Base-by-base conservation (phyloP, 257 asterid species). In the Nicotiana undulata region DNA sequence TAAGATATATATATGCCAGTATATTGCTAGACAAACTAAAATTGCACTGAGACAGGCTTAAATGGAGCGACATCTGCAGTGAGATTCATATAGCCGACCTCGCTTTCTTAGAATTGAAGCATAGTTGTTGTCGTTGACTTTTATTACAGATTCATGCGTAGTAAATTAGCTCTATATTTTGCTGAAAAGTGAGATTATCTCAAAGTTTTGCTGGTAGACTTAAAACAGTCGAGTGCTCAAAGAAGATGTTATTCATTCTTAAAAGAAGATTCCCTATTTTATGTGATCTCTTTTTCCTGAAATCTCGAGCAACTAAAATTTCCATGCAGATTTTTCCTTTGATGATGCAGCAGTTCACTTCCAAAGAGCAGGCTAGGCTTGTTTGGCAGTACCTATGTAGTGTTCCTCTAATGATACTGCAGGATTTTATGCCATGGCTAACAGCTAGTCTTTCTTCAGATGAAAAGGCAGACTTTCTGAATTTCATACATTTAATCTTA, bases 341-440 rank as follows among this genome's bases (percentile, higher is more conserved):
- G 90, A 79, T 94, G 86, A 81, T 84, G 85, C 75, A 91, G 84
- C 82, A 89, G 44, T 88, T 93, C 83, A 76, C 92, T 52, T 77
- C 86, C 4, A 81, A 89, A 78, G 91, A 93, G 84, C 98, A 94
- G 87, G 90, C 90, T 82, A 90, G 88, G 86, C 91, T 94, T 26
- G 92, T 93, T 65, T 93, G 97, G 97, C 93, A 82, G 89, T 93
- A 88, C 59, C 88, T 94, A 77, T 93, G 98, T 86, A 89, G 90
- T 75, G 90, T 94, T 83, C 98, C 98, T 77, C 74, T 88, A 81
- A 84, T 88, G 59, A 83, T 94, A 52, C 86, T 93, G 74, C 91
- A 93, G 88, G 98, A 93, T 26, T 89, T 91, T 85, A 83, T 94
- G 49, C 91, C 89, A 40, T 93, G 97, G 97, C 85, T 88, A 93